These are phyloP conservation scores for Tetrapyrgos nigripes DNA, from an alignment of 1,284 basidiomycete genomes.

Conservation along the genomic window DNA sequence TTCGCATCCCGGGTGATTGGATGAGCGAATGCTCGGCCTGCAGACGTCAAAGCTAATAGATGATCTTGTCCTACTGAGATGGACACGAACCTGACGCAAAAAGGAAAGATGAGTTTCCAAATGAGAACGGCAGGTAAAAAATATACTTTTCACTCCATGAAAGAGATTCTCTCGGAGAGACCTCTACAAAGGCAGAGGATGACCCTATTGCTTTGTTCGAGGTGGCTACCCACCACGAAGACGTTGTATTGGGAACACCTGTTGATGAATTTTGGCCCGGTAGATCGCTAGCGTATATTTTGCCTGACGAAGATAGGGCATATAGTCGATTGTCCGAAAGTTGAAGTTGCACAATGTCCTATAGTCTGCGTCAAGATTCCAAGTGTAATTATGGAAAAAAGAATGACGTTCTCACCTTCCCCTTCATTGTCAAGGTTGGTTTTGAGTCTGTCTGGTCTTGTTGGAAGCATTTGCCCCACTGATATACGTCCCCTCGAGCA, in stretches of 20 bases:
- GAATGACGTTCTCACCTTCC: constrained; percentile 64
- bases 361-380: constrained; percentile 1
- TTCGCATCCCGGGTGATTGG: constrained; percentile 85
- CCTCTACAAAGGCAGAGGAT: constrained; percentile 54
- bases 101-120: not conserved
- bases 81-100: constrained; percentile 65
- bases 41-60: constrained; percentile 84
- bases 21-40: constrained; percentile 83
- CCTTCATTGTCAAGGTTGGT: constrained; percentile 64
- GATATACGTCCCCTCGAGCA: constrained; percentile 86
- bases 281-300: constrained; percentile 72
- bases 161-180: constrained; percentile 53
- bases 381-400: not conserved
- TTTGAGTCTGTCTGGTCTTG: constrained; percentile 37
- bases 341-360: constrained; percentile 76
- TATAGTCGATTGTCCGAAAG: constrained; percentile 66
- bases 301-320: constrained; percentile 77
- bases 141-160: constrained; percentile 62
- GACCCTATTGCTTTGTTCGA: constrained; percentile 66
- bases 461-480: constrained; percentile 79
- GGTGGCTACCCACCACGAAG: constrained; percentile 59
- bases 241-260: constrained; percentile 45
- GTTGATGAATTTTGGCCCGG: constrained; percentile 46
- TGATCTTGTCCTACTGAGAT: constrained; percentile 84
- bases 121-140: not conserved